Evolutionary conservation across 306 rosid genomes (phyloP), one percentile per base, ranked within the genome.

Genomic region (Begonia peltatifolia): DNA sequence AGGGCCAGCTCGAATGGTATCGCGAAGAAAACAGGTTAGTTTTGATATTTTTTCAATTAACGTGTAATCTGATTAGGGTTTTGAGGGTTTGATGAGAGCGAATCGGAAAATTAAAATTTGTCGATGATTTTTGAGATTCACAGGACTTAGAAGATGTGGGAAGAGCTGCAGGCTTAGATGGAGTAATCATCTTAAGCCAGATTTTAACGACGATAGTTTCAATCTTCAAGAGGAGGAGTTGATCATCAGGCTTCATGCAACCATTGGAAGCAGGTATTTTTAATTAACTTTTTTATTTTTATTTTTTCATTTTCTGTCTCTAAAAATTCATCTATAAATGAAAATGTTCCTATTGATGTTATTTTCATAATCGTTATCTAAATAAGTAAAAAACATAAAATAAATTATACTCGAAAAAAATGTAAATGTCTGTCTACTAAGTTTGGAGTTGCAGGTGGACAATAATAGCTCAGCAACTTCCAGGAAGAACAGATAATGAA

Each of bases 241-340:
- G 52, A 80, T 85, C 48, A 69, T 90, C 38, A 85, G 70, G 77
- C 97, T 90, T 73, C 97, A 90, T 17, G 80, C 95, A 61, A 86
- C 97, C 71, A 85, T 90, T 14, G 97, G 97, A 30, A 90, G 97
- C 94, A 85, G 97, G 96, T 84, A 53, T 52, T 8, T 46, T 55
- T 54, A 15, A 48, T 43, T 15, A 42, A 46, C 5, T 47, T 56
- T 9, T 12, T 8, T 23, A 46, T 58, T 65, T 16, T 55, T 42
- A 46, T 43, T 11, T 56, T 14, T 5, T 48, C 14, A 18, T 11
- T 54, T 14, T 49, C 17, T 46, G 10, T 35, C 50, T 63, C 38
- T 57, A 25, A 43, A 50, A 64, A 58, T 43, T 30, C 3, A 30
- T 30, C 9, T 30, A 25, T 25, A 7, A 7, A 30, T 30, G 6